These are phyloP conservation scores for Fusarium albosuccineum DNA, from an alignment of 2,329 filamentous ascomycete species.

Conservation along the genomic window DNA sequence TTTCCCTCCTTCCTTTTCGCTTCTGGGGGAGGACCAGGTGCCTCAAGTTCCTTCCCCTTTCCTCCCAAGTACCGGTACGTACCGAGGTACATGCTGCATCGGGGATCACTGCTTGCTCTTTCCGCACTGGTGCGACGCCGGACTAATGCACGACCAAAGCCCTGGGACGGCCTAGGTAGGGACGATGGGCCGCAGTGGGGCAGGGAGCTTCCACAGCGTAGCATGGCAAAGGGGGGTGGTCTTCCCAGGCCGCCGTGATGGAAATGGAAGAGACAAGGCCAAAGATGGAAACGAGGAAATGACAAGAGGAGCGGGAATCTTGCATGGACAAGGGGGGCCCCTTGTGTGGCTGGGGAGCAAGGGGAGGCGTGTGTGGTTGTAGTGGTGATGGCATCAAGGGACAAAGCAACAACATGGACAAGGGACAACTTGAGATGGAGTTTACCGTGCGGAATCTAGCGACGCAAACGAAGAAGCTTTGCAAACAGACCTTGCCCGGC, in stretches of 20 bases:
- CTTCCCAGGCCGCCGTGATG: too few species aligned
- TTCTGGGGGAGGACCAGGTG: slow-evolving; percentile 2
- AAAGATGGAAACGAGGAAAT: slow-evolving; percentile 18
- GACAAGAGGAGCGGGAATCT: slow-evolving; percentile 38
- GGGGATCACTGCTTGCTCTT: slow-evolving; percentile 1
- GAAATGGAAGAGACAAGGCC: slow-evolving; percentile 9
- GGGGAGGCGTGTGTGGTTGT: background rate
- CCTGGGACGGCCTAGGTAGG: slow-evolving; percentile 34
- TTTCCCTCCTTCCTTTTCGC: background rate
- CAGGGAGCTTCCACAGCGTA: background rate
- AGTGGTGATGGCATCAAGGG: background rate
- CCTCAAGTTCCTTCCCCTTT: background rate
- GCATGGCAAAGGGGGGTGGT: too few species aligned
- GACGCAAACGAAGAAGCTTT: too few species aligned
- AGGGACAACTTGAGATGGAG: background rate
- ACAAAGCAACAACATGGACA: too few species aligned
- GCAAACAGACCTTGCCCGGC: background rate
- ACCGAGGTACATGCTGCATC: slow-evolving; percentile 3
- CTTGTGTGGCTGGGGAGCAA: background rate
- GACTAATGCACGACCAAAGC: slow-evolving; percentile 41
- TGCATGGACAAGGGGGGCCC: slow-evolving; percentile 33
- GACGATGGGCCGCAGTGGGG: slow-evolving; percentile 31
- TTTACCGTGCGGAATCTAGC: background rate
- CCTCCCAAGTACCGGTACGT: slow-evolving; percentile 29
- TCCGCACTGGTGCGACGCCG: slow-evolving; percentile 31